These are phyloP conservation scores for Panicum virgatum DNA, from an alignment of 202 grass and related monocot species.

Conservation along the genomic window DNA sequence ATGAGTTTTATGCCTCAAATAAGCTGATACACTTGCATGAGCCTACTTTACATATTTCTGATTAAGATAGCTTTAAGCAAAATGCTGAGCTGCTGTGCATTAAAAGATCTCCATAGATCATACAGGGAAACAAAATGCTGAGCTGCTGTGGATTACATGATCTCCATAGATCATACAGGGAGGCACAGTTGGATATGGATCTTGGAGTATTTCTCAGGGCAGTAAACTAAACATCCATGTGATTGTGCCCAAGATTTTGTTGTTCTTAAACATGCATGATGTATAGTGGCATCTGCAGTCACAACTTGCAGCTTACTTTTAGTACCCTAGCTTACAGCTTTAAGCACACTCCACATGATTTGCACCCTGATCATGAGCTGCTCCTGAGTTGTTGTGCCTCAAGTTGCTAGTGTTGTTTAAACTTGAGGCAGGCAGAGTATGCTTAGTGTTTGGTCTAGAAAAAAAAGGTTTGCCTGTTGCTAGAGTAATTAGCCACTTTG, in stretches of 20 bases:
- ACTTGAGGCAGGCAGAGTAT: background rate
- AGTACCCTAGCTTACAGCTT: slow-evolving; percentile 43
- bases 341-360: slow-evolving; percentile 67
- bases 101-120: slow-evolving; percentile 14
- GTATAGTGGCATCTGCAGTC: slow-evolving; percentile 38
- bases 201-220: slow-evolving; percentile 37
- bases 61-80: background rate
- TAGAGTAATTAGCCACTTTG: slow-evolving; percentile 34
- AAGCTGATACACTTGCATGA: background rate
- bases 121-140: slow-evolving; percentile 11
- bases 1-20: slow-evolving; percentile 17
- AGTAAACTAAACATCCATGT: slow-evolving; percentile 30
- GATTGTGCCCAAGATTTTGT: slow-evolving; percentile 49
- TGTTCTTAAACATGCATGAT: slow-evolving; percentile 34
- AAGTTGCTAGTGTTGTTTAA: slow-evolving; percentile 30
- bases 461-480: background rate
- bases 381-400: slow-evolving; percentile 51
- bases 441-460: background rate
- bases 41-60: slow-evolving; percentile 6
- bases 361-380: slow-evolving; percentile 48
- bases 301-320: slow-evolving; percentile 41
- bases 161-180: slow-evolving; percentile 5
- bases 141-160: background rate
- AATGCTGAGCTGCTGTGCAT: slow-evolving; percentile 12
- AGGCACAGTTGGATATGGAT: slow-evolving; percentile 39